Base-by-base conservation (phyloP, 1,284 basidiomycete genomes). In the Trichosporon coremiiforme region DNA sequence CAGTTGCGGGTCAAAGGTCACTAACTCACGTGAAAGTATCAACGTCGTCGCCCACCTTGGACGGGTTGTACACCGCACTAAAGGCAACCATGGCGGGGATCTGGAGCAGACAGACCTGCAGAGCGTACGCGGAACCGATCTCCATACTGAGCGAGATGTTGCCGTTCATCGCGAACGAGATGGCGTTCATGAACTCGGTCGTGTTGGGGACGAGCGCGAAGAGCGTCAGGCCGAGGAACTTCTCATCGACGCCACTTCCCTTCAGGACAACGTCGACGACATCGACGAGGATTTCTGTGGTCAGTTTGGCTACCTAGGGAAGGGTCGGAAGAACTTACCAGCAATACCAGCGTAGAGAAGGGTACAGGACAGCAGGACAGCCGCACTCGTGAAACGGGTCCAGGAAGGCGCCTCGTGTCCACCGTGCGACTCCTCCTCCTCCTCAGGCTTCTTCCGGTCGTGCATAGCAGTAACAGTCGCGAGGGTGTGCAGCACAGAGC, bases 101-200 rank as follows among this genome's bases (percentile, higher is more conserved):
- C 84, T 99, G 97, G 25, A 99, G 88, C 68, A 99, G 86, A 82
- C 97, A 99, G 20, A 99, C 97, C 84, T 99, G 97, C 5, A 99
- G 87, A 4, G 96, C 97, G 82, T 99, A 99, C 0, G 97, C 97
- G 0, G 95, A 98, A 15, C 97, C 97, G 75, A 99, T 99, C 85
- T 99, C 97, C 94, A 99, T 97, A 84, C 94, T 97, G 25, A 99
- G 85, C 1, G 97, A 94, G 75, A 99, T 99, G 82, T 99, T 99
- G 15, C 93, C 96, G 78, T 97, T 93, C 76, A 99, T 85, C 17
- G 97, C 96, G 79, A 99, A 99, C n/a, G 94, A 96, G 79, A 99
- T 97, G 68, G 97, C 97, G 81, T 99, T 99, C 96, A 99, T 98
- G 82, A 99, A 99, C 84, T 99, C 97, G 22, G 97, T 99, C 17